Evolutionary conservation across 208 protist genomes (phyloP), one percentile per base, ranked within the genome.

Genomic region (Porcisia hertigi): DNA sequence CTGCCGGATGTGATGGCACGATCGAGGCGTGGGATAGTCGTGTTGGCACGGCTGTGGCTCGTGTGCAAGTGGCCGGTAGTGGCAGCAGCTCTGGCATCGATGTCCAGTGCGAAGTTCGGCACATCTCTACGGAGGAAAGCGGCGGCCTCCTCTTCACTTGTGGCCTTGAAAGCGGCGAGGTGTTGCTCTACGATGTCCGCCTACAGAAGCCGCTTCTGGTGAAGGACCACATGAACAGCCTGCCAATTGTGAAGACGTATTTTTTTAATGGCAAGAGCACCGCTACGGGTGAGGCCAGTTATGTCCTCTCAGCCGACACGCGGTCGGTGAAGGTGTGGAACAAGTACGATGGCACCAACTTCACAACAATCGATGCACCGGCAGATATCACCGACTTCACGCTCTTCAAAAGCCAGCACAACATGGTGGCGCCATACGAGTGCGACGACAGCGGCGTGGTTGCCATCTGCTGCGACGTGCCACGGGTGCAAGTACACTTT

Each of bases 181-280:
- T 98, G 64, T 58, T 90, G 47, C 69, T 98, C 23, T 98, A 96
- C 83, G 95, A 98, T 71, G 69, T 98, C 18, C 93, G 95, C 20
- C 84, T 96, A 60, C 81, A 93, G 49, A 88, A 89, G 71, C 92
- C 94, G 55, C 73, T 98, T 9, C 85, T 98, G 23, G 86, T 97
- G 52, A 99, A 99, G 88, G 97, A 99, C 82, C 98, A 99, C 85
- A 91, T 97, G 84, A 99, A 99, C 87, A 89, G 93, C 39, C 72
- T 98, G 59, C 97, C 98, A 20, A 98, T 99, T 76, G 86, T 94
- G 12, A 92, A 96, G 80, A 94, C 98, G 25, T 91, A 96, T 75
- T 98, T 98, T 84, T 97, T 98, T 81, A 71, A 92, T 36, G 88
- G 93, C 53, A 78, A 83, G 34, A 96, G 94, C 80, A 93, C 88